phyloP scores from a whole-genome alignment of 163 green algal species.

The Coccomyxa subellipsoidea region DNA sequence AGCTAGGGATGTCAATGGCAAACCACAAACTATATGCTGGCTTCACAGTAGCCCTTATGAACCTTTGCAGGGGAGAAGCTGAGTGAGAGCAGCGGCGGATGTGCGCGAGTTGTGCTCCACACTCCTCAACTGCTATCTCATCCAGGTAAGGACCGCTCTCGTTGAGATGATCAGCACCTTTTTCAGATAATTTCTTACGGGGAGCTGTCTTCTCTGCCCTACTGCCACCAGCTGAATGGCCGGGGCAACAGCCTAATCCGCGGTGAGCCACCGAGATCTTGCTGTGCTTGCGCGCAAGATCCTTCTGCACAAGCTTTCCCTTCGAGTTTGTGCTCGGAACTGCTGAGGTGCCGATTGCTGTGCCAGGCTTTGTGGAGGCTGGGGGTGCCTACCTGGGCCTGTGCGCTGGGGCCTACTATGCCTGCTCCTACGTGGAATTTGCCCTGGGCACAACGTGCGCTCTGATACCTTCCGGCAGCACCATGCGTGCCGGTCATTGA shows the following conservation, averaged over 20 bases:
- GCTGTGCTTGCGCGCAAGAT: neutral
- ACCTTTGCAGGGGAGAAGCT: constrained; percentile 73
- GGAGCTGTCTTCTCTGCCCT: no score
- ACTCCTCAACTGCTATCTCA: constrained; percentile 85
- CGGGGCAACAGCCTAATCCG: constrained; percentile 55
- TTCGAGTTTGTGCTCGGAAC: no score
- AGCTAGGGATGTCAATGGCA: no score
- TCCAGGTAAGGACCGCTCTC: constrained; percentile 30
- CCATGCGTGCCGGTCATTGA: neutral
- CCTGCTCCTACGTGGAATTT: constrained; percentile 52
- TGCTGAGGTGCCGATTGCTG: neutral
- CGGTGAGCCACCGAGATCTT: constrained; percentile 20
- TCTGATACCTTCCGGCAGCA: no score
- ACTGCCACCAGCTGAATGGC: constrained; percentile 70
- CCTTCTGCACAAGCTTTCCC: no score
- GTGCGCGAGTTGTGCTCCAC: constrained; percentile 76
- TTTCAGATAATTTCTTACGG: no score
- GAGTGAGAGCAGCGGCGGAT: constrained; percentile 66
- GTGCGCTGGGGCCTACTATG: constrained; percentile 81
- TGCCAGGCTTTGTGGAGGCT: constrained; percentile 55
- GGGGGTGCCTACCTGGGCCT: constrained; percentile 72
- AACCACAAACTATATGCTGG: no score
- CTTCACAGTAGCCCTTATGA: no score
- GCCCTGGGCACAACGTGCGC: constrained; percentile 41
- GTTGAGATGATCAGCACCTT: no score